Evolutionary conservation across 192 early-diverging fungal genomes (phyloP), one percentile per base, ranked within the genome.

Genomic region (Coemansia sp.): DNA sequence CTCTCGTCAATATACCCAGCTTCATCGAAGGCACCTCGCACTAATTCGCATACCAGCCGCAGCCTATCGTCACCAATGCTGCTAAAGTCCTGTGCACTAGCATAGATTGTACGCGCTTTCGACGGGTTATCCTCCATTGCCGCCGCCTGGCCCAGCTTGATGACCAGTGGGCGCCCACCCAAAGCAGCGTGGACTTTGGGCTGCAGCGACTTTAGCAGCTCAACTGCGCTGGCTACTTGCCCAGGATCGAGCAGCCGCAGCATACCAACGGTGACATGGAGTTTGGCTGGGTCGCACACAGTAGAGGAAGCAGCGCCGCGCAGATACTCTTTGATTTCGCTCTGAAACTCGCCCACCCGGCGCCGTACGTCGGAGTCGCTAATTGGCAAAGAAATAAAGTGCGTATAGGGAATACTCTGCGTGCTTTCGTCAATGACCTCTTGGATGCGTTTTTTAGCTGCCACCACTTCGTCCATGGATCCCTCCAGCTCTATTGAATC

Each of bases 181-280:
- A 79, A 50, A 9, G 67, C 33, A 2, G 61, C 58, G 48, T 56
- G 39, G 6, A 79, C 53, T 10, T 63, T 60, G 0, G 48, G 34
- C 2, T 55, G 48, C 28, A 79, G 59, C 33, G 77, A 70, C 51
- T 60, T 64, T 20, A 79, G 65, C 16, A 70, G 35, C 39, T 55
- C 68, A 9, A 65, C 67, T 0, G 77, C 77, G 3, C 18, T 14
- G 1, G 67, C 5, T 1, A 71, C 40, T 5, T 79, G 62, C 1
- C 21, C 43, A 0, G 67, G 60, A 3, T 68, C 63, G 24, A 66
- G 31, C 38, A 79, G 24, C 20, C 77, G 77, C 40, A 79, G 61
- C 77, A 79, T 79, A 9, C 77, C 77, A n/a, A 74, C 14, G 1
- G 77, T 79, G 4, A 79, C 55, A 28, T 79, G 77, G 58, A 79